These are phyloP conservation scores for Ceratocystis cacaofunesta DNA, from an alignment of 2,329 filamentous ascomycete genomes.

Conservation along the genomic window DNA sequence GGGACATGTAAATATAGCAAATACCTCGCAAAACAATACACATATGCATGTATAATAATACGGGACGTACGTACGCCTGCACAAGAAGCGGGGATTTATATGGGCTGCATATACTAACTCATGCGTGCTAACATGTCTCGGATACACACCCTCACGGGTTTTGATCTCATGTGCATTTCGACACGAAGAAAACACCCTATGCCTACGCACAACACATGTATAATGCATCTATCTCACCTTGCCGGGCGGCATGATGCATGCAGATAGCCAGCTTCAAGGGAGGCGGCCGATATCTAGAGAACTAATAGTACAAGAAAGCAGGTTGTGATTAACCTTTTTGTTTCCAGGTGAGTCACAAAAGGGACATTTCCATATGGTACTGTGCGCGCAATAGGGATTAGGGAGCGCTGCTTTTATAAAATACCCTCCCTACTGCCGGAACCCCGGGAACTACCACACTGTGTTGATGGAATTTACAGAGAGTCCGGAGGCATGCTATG, in stretches of 20 bases:
- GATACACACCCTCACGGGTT: neutral
- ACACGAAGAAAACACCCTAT: neutral
- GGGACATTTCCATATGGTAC: too few relatives aligned
- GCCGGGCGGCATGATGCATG: neutral
- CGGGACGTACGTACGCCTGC: neutral
- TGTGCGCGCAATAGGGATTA: too few relatives aligned
- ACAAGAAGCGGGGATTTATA: neutral
- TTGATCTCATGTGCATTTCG: neutral
- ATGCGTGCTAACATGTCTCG: neutral
- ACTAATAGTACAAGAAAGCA: neutral
- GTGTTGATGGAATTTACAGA: too few relatives aligned
- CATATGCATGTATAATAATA: neutral
- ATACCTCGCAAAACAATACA: neutral
- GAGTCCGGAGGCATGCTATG: too few relatives aligned
- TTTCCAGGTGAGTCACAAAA: neutral
- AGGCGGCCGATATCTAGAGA: neutral
- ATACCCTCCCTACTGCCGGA: neutral
- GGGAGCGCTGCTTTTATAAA: neutral
- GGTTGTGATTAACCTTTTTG: neutral
- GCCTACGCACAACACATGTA: neutral
- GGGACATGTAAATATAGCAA: conserved; percentile 24
- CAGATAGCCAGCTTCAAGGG: neutral
- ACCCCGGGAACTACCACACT: too few relatives aligned
- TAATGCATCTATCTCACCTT: neutral
- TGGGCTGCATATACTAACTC: neutral